Evolutionary conservation across 768 basidiomycete species (phyloP).

Genomic region (Lactarius evosmus): DNA sequence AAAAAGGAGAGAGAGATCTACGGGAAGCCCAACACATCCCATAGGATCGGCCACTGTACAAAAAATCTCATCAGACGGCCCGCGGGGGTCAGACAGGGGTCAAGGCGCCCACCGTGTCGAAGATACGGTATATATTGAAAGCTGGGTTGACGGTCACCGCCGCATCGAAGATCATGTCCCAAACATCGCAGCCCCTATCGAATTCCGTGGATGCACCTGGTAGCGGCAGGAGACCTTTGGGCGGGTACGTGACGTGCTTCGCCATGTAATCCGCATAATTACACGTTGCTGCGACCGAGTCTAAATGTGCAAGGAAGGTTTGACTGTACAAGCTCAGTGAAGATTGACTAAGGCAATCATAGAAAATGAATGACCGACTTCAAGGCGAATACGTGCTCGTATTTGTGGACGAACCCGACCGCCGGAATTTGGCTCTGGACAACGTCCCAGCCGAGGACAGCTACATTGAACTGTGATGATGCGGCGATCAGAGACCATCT

Average conservation of each 20-base stretch:
- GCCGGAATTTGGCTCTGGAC: conserved; percentile 70
- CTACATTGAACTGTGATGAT: conserved; percentile 35
- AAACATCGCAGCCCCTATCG: conserved; percentile 62
- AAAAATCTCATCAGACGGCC: not conserved
- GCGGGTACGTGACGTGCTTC: conserved; percentile 65
- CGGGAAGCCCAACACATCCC: conserved; percentile 83
- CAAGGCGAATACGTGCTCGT: conserved; percentile 64
- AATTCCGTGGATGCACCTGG: conserved; percentile 51
- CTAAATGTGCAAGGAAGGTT: conserved; percentile 57
- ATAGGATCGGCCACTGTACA: conserved; percentile 54
- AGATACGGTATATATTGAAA: conserved; percentile 75
- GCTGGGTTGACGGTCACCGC: conserved; percentile 66
- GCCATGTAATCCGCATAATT: conserved; percentile 61
- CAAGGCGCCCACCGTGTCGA: conserved; percentile 50
- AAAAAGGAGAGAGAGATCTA: conserved; percentile 33
- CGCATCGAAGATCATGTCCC: conserved; percentile 62
- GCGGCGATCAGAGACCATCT: not conserved
- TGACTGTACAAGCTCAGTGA: conserved; percentile 41
- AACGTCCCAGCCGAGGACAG: conserved; percentile 57
- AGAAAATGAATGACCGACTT: conserved; percentile 46
- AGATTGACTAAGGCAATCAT: not conserved
- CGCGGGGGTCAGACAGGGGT: not conserved
- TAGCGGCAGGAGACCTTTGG: conserved; percentile 59
- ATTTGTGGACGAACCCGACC: conserved; percentile 72
- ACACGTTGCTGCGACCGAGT: conserved; percentile 50